phyloP scores from a whole-genome alignment of 371 early-diverging fungal genomes.

The Blastocladiella emersonii region DNA sequence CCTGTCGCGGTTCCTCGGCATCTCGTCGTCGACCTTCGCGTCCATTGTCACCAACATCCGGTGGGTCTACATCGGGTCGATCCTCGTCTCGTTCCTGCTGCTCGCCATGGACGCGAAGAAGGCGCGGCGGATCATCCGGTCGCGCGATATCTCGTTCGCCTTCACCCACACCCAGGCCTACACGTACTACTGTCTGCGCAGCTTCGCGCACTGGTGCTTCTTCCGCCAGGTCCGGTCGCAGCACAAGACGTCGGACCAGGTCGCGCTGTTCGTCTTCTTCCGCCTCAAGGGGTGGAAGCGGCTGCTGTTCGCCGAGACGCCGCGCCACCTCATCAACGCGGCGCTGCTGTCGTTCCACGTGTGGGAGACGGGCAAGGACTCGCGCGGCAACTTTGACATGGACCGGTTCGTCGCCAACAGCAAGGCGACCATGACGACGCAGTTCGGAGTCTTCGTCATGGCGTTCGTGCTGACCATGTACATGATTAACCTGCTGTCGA shows the following conservation, averaged over 20 bases:
- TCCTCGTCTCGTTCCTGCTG: conserved; percentile 50
- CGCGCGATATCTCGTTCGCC: conserved; percentile 60
- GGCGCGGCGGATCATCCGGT: conserved; percentile 41
- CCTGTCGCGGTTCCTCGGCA: background rate
- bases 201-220: conserved; percentile 65
- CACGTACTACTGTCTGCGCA: conserved; percentile 39
- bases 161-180: conserved; percentile 61
- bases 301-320: conserved; percentile 67
- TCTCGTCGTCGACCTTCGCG: background rate
- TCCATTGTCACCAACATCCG: conserved; percentile 11
- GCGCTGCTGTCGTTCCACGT: conserved; percentile 18
- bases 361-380: background rate
- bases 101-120: conserved; percentile 56
- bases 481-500: conserved; percentile 33
- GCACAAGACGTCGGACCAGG: conserved; percentile 41
- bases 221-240: conserved; percentile 55
- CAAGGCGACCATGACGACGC: conserved; percentile 4
- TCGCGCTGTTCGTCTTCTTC: conserved; percentile 81
- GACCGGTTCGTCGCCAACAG: conserved; percentile 18
- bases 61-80: conserved; percentile 54
- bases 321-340: conserved; percentile 58
- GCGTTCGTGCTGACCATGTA: conserved; percentile 54
- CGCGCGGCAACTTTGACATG: conserved; percentile 11
- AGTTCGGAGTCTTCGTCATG: conserved; percentile 19
- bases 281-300: conserved; percentile 77